Evolutionary conservation across 2,329 filamentous ascomycete species (phyloP).

Genomic region (Lithohypha guttulata): DNA sequence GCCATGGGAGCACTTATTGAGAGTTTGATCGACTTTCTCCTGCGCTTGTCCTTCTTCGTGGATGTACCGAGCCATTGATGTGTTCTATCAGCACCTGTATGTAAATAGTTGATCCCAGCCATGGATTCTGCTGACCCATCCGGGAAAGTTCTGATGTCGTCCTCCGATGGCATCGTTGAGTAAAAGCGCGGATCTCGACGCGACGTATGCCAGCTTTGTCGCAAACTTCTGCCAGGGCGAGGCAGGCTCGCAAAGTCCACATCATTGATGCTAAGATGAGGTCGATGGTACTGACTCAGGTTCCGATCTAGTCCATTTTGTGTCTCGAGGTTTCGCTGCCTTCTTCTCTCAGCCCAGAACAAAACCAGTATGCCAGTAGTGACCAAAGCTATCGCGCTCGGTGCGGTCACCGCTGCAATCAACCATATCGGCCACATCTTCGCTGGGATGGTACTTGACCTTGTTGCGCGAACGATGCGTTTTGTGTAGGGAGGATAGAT

Average conservation of each 20-base stretch:
- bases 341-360: slow-evolving; percentile 14
- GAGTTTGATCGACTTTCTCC: slow-evolving; percentile 24
- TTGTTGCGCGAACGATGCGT: too few relatives aligned
- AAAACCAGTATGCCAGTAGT: slow-evolving; percentile 15
- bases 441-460: too few relatives aligned
- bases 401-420: slow-evolving; percentile 16
- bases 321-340: slow-evolving; percentile 12
- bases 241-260: slow-evolving; percentile 16
- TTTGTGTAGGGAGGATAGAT: too few relatives aligned
- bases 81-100: slow-evolving; percentile 25
- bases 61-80: slow-evolving; percentile 25
- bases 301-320: slow-evolving; percentile 11
- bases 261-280: slow-evolving; percentile 16
- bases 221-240: slow-evolving; percentile 10
- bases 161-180: not conserved
- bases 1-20: slow-evolving; percentile 25
- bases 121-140: slow-evolving; percentile 5
- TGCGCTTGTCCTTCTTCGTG: slow-evolving; percentile 25
- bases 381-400: slow-evolving; percentile 9
- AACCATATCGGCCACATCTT: slow-evolving; percentile 18
- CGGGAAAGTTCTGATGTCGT: slow-evolving; percentile 7
- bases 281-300: slow-evolving; percentile 15
- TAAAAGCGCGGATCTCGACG: slow-evolving; percentile 8
- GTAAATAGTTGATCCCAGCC: slow-evolving; percentile 1
- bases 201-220: slow-evolving; percentile 14